phyloP scores from a whole-genome alignment of 2,329 filamentous ascomycete genomes.

The Septoria petroselini region DNA sequence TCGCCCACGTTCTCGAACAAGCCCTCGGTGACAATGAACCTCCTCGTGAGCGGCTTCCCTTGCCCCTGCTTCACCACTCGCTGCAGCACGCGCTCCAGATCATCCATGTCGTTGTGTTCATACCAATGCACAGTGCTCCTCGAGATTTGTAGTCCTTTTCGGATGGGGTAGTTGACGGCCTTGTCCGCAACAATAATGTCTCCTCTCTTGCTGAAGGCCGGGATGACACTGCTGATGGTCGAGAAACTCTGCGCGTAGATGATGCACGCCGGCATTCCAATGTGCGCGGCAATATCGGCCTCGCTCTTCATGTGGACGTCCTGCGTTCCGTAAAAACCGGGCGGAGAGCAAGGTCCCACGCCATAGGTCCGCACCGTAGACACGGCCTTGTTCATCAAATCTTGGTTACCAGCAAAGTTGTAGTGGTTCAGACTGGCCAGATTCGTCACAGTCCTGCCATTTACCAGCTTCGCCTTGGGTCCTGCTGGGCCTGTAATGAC shows the following conservation, averaged over 20 bases:
- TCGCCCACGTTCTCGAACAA: slow-evolving; percentile 90
- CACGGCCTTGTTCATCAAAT: slow-evolving; percentile 91
- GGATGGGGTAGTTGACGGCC: slow-evolving; percentile 87
- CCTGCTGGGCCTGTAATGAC: slow-evolving; percentile 87
- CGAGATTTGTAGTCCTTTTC: slow-evolving; percentile 90
- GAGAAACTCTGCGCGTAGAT: slow-evolving; percentile 96
- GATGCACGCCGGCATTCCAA: slow-evolving; percentile 85
- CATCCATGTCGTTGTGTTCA: slow-evolving; percentile 93
- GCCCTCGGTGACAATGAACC: slow-evolving; percentile 95
- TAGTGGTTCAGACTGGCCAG: slow-evolving; percentile 96
- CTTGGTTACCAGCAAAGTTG: slow-evolving; percentile 91
- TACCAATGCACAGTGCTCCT: slow-evolving; percentile 91
- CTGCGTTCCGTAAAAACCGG: slow-evolving; percentile 96
- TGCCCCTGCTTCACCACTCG: slow-evolving; percentile 85
- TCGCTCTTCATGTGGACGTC: slow-evolving; percentile 98
- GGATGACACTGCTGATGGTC: slow-evolving; percentile 94
- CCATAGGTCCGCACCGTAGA: slow-evolving; percentile 92
- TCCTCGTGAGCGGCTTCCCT: slow-evolving; percentile 80
- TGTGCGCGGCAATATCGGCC: slow-evolving; percentile 82
- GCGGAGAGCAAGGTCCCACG: slow-evolving; percentile 92
- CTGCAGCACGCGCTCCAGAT: slow-evolving; percentile 79
- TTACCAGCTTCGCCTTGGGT: slow-evolving; percentile 75
- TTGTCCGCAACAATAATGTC: slow-evolving; percentile 96
- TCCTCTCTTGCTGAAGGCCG: slow-evolving; percentile 92
- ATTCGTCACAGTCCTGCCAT: slow-evolving; percentile 83